Percentiles rank a stretch among this genome's conserved stretches.
phyloP scores from a whole-genome alignment of 306 rosid species.

The Boehmeria nivea region DNA sequence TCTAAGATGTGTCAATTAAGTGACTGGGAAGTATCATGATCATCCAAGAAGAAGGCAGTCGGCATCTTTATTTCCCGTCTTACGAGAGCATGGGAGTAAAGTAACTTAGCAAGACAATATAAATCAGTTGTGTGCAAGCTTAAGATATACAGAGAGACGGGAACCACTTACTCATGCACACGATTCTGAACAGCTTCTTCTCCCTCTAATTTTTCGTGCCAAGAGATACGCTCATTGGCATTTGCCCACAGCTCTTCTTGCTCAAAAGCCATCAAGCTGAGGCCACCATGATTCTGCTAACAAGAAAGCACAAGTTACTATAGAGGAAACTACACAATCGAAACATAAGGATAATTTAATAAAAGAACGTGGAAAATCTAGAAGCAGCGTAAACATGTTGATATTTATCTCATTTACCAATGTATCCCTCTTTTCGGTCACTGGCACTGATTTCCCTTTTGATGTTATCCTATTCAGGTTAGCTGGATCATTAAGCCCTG shows the following conservation, averaged over 20 bases:
- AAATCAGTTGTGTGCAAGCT: no score
- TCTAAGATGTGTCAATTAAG: no score
- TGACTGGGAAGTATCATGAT: no score
- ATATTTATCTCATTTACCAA: constrained; percentile 38
- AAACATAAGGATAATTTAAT: constrained; percentile 14
- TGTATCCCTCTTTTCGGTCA: constrained; percentile 44
- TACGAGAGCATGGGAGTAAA: neutral
- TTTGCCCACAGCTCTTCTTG: constrained; percentile 78
- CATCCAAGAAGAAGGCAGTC: no score
- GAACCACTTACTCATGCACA: constrained; percentile 74
- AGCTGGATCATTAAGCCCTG: constrained; percentile 58
- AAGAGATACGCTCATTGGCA: constrained; percentile 84
- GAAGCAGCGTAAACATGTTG: neutral
- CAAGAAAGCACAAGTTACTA: constrained; percentile 25
- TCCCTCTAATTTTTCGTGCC: constrained; percentile 89
- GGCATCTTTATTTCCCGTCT: neutral
- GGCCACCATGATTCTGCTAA: constrained; percentile 72
- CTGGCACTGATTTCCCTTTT: constrained; percentile 61
- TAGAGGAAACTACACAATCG: constrained; percentile 15
- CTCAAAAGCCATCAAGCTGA: constrained; percentile 82
- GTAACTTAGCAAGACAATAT: neutral
- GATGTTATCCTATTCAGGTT: constrained; percentile 70
- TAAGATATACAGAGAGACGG: no score
- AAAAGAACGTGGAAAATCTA: neutral
- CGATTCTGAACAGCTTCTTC: constrained; percentile 90